Percentiles rank a stretch among this genome's conserved stretches.
phyloP scores from a whole-genome alignment of 768 basidiomycete species.

The Naganishia vaughanmartiniae region DNA sequence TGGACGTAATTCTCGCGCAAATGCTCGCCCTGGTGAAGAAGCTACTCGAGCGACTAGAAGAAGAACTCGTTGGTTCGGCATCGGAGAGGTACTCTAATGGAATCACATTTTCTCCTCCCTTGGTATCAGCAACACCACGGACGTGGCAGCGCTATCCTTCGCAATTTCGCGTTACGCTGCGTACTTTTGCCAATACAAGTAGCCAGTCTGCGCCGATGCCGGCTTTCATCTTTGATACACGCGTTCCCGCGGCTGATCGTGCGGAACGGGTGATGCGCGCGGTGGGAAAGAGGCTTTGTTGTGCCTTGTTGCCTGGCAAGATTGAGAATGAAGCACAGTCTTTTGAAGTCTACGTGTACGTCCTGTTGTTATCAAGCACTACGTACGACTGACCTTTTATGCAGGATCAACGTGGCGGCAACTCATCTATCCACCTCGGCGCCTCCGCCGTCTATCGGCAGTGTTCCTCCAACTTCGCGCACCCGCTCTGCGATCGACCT shows the following conservation, averaged over 20 bases:
- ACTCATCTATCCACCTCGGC: not conserved
- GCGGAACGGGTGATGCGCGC: conserved; percentile 15
- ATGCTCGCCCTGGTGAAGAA: conserved; percentile 15
- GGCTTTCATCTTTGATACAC: conserved; percentile 25
- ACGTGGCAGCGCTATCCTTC: conserved; percentile 31
- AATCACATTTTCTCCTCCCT: not conserved
- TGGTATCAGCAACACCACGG: not conserved
- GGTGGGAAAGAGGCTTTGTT: conserved; percentile 2
- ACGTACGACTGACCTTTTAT: not conserved
- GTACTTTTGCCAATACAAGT: conserved; percentile 13
- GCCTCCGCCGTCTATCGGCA: conserved; percentile 29
- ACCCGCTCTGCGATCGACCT: not conserved
- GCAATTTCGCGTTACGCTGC: conserved; percentile 27
- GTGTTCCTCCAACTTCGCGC: not conserved
- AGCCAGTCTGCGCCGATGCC: conserved; percentile 21
- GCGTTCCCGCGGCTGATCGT: not conserved
- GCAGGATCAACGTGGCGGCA: conserved; percentile 29
- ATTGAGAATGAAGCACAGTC: not conserved
- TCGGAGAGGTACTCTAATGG: not conserved
- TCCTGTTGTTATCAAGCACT: not conserved
- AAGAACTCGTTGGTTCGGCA: conserved; percentile 29
- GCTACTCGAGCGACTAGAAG: conserved; percentile 33
- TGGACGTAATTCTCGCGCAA: conserved; percentile 6
- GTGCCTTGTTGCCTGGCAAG: conserved; percentile 14
- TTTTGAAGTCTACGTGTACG: conserved; percentile 33